phyloP scores from a whole-genome alignment of 1,139 yeast genomes.

The Kodamaea suecica region DNA sequence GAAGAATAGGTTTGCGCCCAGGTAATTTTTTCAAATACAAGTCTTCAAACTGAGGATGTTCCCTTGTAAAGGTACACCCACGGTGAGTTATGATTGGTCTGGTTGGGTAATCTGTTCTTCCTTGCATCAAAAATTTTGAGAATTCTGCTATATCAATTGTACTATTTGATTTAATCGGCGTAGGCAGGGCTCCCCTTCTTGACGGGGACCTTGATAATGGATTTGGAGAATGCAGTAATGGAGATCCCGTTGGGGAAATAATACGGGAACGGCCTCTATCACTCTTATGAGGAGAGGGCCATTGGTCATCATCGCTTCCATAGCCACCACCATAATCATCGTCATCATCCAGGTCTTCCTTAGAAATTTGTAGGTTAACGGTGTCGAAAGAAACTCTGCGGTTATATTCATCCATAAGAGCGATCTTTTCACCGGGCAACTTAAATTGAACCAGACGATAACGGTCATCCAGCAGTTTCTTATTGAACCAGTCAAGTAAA shows the following conservation, averaged over 20 bases:
- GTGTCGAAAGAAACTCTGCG: conserved; percentile 45
- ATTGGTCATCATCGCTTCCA: conserved; percentile 1
- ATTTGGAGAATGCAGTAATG: conserved; percentile 8
- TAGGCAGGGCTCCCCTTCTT: not conserved
- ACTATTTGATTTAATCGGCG: conserved; percentile 3
- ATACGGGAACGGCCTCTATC: conserved; percentile 1
- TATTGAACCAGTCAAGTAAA: conserved; percentile 21
- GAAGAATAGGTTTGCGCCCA: conserved; percentile 39
- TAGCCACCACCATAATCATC: conserved; percentile 7
- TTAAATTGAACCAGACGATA: conserved; percentile 21
- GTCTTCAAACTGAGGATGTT: conserved; percentile 42
- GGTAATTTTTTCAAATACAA: conserved; percentile 33
- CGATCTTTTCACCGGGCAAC: conserved; percentile 14
- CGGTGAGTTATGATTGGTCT: conserved; percentile 49
- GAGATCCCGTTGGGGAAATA: conserved; percentile 6
- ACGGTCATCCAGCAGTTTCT: conserved; percentile 18
- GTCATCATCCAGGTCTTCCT: conserved; percentile 20
- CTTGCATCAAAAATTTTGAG: conserved; percentile 1
- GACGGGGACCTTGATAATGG: not conserved
- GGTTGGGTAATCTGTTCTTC: conserved; percentile 42
- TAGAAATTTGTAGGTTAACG: conserved; percentile 31
- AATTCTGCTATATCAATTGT: conserved; percentile 6
- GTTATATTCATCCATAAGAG: conserved; percentile 12
- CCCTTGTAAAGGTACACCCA: conserved; percentile 49
- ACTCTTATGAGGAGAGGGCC: conserved; percentile 2